phyloP scores from a whole-genome alignment of 306 rosid species.

The Sophora flavescens region DNA sequence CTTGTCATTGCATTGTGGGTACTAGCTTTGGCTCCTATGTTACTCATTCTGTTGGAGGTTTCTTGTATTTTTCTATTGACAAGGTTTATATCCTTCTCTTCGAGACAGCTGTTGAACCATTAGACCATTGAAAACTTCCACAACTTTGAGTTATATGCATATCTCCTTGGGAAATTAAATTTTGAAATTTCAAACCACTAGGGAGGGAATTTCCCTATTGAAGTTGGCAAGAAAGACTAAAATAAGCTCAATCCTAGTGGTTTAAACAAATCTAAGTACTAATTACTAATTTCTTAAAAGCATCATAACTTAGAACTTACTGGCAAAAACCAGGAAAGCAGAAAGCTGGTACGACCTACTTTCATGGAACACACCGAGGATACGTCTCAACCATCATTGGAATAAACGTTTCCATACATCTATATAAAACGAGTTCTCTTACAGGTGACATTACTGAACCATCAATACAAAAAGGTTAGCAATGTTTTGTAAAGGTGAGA shows the following conservation, averaged over 20 bases:
- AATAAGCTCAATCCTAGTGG: too few relatives aligned
- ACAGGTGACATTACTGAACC: constrained; percentile 44
- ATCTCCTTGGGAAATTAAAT: constrained; percentile 39
- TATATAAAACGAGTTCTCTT: constrained; percentile 41
- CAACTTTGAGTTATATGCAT: constrained; percentile 24
- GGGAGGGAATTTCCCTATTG: too few relatives aligned
- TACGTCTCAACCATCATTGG: constrained; percentile 40
- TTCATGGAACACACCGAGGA: constrained; percentile 40
- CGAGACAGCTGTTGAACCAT: constrained; percentile 90
- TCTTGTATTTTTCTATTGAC: constrained; percentile 92
- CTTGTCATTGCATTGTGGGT: too few relatives aligned
- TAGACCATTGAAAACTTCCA: constrained; percentile 58
- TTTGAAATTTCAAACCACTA: constrained; percentile 35
- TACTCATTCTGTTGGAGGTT: constrained; percentile 89
- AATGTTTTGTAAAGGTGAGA: constrained; percentile 44
- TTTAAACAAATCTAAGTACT: too few relatives aligned
- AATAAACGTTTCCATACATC: constrained; percentile 36
- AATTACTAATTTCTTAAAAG: too few relatives aligned
- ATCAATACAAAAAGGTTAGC: constrained; percentile 35
- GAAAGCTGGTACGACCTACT: constrained; percentile 44
- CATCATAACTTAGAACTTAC: neutral
- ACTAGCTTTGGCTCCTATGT: too few relatives aligned
- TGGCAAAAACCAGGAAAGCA: constrained; percentile 34
- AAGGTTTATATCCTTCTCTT: constrained; percentile 95
- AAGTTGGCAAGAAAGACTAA: too few relatives aligned